Evolutionary conservation across 23 red algal species (phyloP), one percentile per base, ranked within the genome.

Genomic region (Agarophyton chilense): DNA sequence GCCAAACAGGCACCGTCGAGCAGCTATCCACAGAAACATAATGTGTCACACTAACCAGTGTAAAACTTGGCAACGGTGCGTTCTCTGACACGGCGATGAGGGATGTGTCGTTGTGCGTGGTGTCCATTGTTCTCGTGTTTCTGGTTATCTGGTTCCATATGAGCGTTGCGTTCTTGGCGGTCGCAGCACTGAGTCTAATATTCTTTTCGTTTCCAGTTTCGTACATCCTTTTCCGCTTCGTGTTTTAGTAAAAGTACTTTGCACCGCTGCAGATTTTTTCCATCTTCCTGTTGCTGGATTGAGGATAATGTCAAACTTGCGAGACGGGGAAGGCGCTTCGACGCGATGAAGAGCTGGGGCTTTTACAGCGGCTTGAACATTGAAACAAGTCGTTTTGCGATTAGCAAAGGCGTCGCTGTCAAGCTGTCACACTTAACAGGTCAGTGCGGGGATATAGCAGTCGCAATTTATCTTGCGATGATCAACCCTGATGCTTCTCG

Each of bases 221-320:
- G 6, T 95, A 72, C 54, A 46, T 91, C 17, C 19, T 85, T 21
- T 95, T 91, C 44, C 72, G 67, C 29, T 82, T 95, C 25, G 31
- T 95, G 19, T 90, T 68, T 84, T 86, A 78, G 54, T 78, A 91
- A 38, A 54, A 64, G 31, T 95, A 79, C 41, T 91, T 95, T 64
- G 75, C 78, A 11, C 66, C 80, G 18, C 42, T 90, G 26, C 93
- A 95, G n/a, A 80, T 91, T 38, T 50, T 95, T 29, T 72, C 60
- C 60, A 75, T 95, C 64, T 95, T 90, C 42, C 63, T 95, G 16
- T 31, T 95, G 11, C 86, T 90, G 44, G 84, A n/a, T n/a, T n/a
- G n/a, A n/a, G n/a, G n/a, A n/a, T n/a, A n/a, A n/a, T n/a, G n/a
- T n/a, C n/a, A n/a, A n/a, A n/a, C n/a, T n/a, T n/a, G n/a, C n/a